Conservation (phyloP, 225 moss, liverwort and hornwort species). For the Pseudisothecium myosuroides region DNA sequence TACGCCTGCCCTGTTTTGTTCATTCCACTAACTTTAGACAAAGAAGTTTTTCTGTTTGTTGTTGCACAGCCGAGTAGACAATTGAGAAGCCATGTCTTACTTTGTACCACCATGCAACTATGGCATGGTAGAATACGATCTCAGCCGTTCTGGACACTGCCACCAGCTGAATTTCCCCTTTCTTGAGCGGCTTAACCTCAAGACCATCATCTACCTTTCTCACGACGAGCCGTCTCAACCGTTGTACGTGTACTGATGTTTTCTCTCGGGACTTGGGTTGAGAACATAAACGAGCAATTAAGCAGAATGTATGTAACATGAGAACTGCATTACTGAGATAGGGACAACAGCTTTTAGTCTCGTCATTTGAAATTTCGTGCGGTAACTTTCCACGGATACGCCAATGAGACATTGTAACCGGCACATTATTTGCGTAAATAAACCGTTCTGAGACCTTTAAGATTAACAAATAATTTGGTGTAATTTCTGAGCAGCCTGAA, state of each 20-base stretch:
- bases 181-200: conserved; percentile 88
- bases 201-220: conserved; percentile 88
- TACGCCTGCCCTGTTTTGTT: not conserved
- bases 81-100: conserved; percentile 65
- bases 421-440: not conserved
- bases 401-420: not conserved
- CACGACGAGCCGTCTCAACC: conserved; percentile 75
- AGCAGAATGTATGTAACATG: not conserved
- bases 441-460: not conserved
- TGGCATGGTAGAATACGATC: conserved; percentile 95
- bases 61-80: not conserved
- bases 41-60: not conserved
- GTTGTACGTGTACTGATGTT: conserved; percentile 44
- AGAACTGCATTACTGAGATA: not conserved
- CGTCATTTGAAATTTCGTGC: not conserved
- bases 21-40: not conserved
- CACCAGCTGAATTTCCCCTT: conserved; percentile 98
- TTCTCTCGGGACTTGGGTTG: not conserved
- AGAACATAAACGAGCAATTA: not conserved
- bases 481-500: conserved; percentile 46
- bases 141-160: conserved; percentile 90
- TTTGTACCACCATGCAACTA: conserved; percentile 98
- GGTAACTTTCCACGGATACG: not conserved
- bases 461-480: not conserved
- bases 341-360: not conserved